A percentile compares a stretch with the other conserved stretches of the same genome.
phyloP scores from a whole-genome alignment of 495 filamentous ascomycete genomes.

The Xylaria sp. region DNA sequence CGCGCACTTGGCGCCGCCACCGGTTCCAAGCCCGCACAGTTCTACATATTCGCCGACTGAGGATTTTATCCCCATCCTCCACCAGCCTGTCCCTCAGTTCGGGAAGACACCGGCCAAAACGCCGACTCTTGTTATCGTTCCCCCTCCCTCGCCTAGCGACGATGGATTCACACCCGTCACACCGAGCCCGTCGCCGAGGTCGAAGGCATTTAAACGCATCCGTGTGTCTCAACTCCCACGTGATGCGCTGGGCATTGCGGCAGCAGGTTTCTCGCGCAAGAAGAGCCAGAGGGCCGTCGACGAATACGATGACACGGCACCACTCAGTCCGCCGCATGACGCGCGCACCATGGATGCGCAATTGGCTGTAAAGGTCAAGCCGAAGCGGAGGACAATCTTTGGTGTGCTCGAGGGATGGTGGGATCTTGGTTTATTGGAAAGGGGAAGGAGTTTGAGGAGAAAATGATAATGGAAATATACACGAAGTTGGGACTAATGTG shows the following conservation, averaged over 20 bases:
- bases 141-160: slow-evolving; percentile 33
- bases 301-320: slow-evolving; percentile 31
- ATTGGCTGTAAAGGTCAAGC: slow-evolving; percentile 30
- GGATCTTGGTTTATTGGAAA: slow-evolving; percentile 53
- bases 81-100: slow-evolving; percentile 22
- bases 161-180: slow-evolving; percentile 38
- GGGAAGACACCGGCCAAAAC: slow-evolving; percentile 3
- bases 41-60: slow-evolving; percentile 29
- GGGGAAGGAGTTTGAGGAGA: slow-evolving; percentile 34
- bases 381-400: slow-evolving; percentile 48
- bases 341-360: slow-evolving; percentile 26
- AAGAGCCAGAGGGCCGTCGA: slow-evolving; percentile 31
- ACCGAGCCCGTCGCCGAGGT: slow-evolving; percentile 34
- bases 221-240: slow-evolving; percentile 34
- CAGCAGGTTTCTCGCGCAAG: slow-evolving; percentile 21
- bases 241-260: slow-evolving; percentile 38
- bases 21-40: slow-evolving; percentile 8
- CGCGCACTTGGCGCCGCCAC: background rate
- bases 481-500: slow-evolving; percentile 20
- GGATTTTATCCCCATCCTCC: slow-evolving; percentile 38
- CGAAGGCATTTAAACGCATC: slow-evolving; percentile 31
- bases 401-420: slow-evolving; percentile 55
- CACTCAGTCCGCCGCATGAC: slow-evolving; percentile 30
- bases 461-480: slow-evolving; percentile 24
- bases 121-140: slow-evolving; percentile 19